Conservation (phyloP, 2,329 filamentous ascomycete species). For the Claviceps monticola region DNA sequence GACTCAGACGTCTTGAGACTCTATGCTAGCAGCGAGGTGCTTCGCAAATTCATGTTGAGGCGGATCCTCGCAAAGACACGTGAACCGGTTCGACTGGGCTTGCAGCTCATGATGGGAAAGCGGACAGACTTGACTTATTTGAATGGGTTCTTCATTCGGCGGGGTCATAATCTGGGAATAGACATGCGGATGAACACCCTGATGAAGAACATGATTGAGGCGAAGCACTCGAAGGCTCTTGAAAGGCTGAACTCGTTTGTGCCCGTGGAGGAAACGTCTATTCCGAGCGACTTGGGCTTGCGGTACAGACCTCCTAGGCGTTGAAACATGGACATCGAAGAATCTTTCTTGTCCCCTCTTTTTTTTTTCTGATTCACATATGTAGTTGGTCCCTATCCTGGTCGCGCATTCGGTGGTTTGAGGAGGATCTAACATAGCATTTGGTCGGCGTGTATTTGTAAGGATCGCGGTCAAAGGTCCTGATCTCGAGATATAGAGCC, state of each 20-base stretch:
- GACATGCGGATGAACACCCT: constrained; percentile 58
- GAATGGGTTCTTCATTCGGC: constrained; percentile 73
- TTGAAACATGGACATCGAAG: not conserved
- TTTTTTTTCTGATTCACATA: not conserved
- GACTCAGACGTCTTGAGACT: constrained; percentile 41
- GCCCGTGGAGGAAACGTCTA: constrained; percentile 22
- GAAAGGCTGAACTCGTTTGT: constrained; percentile 20
- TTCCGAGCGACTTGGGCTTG: constrained; percentile 11
- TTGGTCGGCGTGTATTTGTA: constrained; percentile 1
- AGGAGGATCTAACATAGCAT: constrained; percentile 4
- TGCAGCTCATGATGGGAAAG: constrained; percentile 45
- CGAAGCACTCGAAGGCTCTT: constrained; percentile 35
- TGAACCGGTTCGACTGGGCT: constrained; percentile 49
- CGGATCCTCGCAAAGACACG: constrained; percentile 30
- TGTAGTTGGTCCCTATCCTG: no score
- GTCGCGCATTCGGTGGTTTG: no score
- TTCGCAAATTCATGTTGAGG: constrained; percentile 43
- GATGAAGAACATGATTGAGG: constrained; percentile 59
- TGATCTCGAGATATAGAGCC: no score
- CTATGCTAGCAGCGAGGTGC: constrained; percentile 43
- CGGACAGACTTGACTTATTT: constrained; percentile 69
- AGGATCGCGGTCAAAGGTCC: no score
- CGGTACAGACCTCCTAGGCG: constrained; percentile 10
- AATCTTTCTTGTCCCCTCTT: not conserved
- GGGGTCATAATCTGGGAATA: constrained; percentile 61